These are phyloP conservation scores for Fusarium multiceps DNA, from an alignment of 2,329 filamentous ascomycete species.

Conservation along the genomic window DNA sequence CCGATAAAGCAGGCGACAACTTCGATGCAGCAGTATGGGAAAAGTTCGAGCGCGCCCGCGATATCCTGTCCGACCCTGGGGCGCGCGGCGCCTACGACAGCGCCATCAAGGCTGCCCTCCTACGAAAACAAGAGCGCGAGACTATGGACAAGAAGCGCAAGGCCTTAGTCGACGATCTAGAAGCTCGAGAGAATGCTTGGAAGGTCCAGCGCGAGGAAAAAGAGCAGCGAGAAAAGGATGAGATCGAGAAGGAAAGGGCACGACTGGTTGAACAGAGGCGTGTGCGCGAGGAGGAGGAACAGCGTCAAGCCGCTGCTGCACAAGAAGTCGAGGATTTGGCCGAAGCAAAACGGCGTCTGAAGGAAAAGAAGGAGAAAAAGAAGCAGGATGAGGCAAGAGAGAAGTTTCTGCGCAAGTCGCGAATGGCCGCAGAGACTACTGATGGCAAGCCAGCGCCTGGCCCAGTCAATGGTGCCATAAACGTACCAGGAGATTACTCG, in stretches of 20 bases:
- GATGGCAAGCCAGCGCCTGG: constrained; percentile 40
- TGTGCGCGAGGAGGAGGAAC: constrained; percentile 53
- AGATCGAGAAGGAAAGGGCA: constrained; percentile 53
- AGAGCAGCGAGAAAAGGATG: constrained; percentile 51
- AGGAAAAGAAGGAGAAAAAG: constrained; percentile 57
- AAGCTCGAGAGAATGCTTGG: constrained; percentile 77
- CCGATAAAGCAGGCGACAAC: constrained; percentile 83
- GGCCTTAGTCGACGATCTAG: constrained; percentile 87
- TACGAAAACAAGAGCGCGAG: constrained; percentile 77
- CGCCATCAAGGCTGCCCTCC: constrained; percentile 75
- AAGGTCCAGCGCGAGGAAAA: constrained; percentile 67
- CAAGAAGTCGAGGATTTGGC: constrained; percentile 54
- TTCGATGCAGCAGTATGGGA: constrained; percentile 88
- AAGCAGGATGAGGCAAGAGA: constrained; percentile 46
- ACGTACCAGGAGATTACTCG: constrained; percentile 52
- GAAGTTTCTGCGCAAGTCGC: constrained; percentile 51
- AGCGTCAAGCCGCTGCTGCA: constrained; percentile 51
- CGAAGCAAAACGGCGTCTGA: constrained; percentile 53
- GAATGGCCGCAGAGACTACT: constrained; percentile 49
- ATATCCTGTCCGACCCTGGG: constrained; percentile 78
- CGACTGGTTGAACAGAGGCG: constrained; percentile 53
- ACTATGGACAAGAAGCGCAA: constrained; percentile 78
- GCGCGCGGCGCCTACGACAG: constrained; percentile 83
- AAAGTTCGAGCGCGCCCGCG: constrained; percentile 84
- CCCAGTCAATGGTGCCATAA: constrained; percentile 50